Base-by-base conservation (phyloP, 768 basidiomycete species). In the Suillus decipiens region DNA sequence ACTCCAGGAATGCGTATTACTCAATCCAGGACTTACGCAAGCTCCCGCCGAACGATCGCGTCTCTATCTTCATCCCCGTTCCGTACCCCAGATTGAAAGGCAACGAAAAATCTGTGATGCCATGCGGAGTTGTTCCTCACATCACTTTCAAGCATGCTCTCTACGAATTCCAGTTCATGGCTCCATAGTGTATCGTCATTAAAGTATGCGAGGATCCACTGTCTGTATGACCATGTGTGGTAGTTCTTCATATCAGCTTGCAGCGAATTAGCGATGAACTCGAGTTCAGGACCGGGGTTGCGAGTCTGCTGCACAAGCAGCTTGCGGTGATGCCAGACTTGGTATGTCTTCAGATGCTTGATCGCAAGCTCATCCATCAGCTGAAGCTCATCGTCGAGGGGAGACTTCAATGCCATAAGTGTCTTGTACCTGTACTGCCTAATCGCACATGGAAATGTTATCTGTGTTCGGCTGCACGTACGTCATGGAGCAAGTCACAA, bases 401-500 rank as follows among this genome's bases (percentile, higher is more conserved):
- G 82, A 4, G 85, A 77, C 10, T 88, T 74, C 64, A 92, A 75
- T 3, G 85, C 84, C 2, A 95, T 69, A 2, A 98, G 83, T 2
- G 94, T 96, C 71, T 90, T 86, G 75, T 95, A 95, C 51, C 96
- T 89, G 76, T 95, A 98, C 79, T 97, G 95, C 96, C 96, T 97
- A 72, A 34, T 50, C 22, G 51, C 43, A 31, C 53, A 24, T 37
- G 15, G 17, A 57, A 56, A 58, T n/a, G 37, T 22, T n/a, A 43
- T 24, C 55, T 56, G 22, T 56, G 60, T 37, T 57, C 36, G 37
- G 33, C 22, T 10, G 28, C 8, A 34, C 4, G 56, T 48, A 58
- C n/a, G 54, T 55, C 51, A 63, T 57, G 50, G 42, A 64, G 36
- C 57, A 8, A 54, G 31, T 59, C 31, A 50, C 24, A 22, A 28